These are phyloP conservation scores for Vitis amurensis DNA, from an alignment of 164 flowering plant species.

Conservation along the genomic window DNA sequence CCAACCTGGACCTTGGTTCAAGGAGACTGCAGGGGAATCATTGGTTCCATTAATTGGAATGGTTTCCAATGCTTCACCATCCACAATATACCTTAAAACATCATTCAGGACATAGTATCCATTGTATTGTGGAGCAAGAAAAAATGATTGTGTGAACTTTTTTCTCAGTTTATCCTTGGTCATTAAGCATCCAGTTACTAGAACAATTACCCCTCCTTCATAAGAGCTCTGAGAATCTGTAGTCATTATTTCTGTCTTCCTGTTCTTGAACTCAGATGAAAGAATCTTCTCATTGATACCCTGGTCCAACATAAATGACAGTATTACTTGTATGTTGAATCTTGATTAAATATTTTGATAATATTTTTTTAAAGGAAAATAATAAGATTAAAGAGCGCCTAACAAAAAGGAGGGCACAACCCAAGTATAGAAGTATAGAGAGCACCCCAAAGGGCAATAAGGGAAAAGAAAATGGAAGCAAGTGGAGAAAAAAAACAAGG, in stretches of 20 bases:
- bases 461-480: too few species aligned
- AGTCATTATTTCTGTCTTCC: slow-evolving; percentile 68
- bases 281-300: slow-evolving; percentile 72
- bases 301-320: slow-evolving; percentile 29
- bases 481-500: too few species aligned
- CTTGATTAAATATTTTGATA: too few species aligned
- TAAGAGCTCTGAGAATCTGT: slow-evolving; percentile 78
- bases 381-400: too few species aligned
- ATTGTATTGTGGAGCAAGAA: slow-evolving; percentile 81
- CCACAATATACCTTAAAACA: slow-evolving; percentile 66
- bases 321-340: slow-evolving; percentile 31
- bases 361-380: too few species aligned
- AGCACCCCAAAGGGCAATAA: too few species aligned
- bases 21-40: slow-evolving; percentile 23
- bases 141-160: slow-evolving; percentile 72
- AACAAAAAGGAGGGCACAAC: too few species aligned
- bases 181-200: slow-evolving; percentile 75
- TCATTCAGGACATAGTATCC: slow-evolving; percentile 81
- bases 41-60: slow-evolving; percentile 22
- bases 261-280: slow-evolving; percentile 56
- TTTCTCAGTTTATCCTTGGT: slow-evolving; percentile 54
- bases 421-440: too few species aligned
- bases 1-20: slow-evolving; percentile 47
- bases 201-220: slow-evolving; percentile 60
- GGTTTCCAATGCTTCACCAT: slow-evolving; percentile 25